Base-by-base conservation (phyloP, 768 basidiomycete genomes). In the Lactarius sp. region DNA sequence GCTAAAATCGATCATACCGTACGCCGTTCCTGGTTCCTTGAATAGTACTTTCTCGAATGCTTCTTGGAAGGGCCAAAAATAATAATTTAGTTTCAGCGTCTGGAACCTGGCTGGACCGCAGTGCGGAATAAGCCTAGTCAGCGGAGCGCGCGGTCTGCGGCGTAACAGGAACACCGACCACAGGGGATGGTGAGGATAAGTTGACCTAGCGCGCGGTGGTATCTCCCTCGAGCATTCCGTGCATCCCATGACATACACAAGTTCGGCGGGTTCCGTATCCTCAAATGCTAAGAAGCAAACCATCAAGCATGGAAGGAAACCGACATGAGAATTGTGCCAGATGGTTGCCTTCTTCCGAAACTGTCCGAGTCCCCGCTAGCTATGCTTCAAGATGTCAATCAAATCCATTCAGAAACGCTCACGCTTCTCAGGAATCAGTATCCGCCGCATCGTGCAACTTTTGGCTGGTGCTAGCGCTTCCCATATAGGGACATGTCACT, bases 321-420 rank as follows among this genome's bases (percentile, higher is more conserved):
- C n/a, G 46, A 46, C 46, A 46, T 52, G 54, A 47, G 60, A 34
- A 56, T 41, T 22, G 10, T 13, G 22, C 44, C 22, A 39, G 16
- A 7, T 18, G 6, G 6, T 20, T 39, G 12, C 47, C 58, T 56
- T 20, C 41, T 59, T 59, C 58, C 13, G 13, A 42, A 41, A 20
- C 20, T 34, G 39, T 33, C 27, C 27, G 27, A 27, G 27, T 27
- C 39, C 20, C 22, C 4, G 9, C 42, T 44, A 31, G 41, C 33
- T 42, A 52, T 42, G 20, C 20, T 42, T 62, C 61, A 57, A n/a
- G n/a, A 20, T 57, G 50, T 62, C 61, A 57, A 52, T 52, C 49
- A 62, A 58, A 52, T 52, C 20, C 41, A 36, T 39, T 42, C 20
- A 31, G 31, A 39, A 59, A 14, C 1, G 37, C 33, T n/a, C 20